phyloP scores from a whole-genome alignment of 441 rosid genomes.

The Macaranga tanarius region DNA sequence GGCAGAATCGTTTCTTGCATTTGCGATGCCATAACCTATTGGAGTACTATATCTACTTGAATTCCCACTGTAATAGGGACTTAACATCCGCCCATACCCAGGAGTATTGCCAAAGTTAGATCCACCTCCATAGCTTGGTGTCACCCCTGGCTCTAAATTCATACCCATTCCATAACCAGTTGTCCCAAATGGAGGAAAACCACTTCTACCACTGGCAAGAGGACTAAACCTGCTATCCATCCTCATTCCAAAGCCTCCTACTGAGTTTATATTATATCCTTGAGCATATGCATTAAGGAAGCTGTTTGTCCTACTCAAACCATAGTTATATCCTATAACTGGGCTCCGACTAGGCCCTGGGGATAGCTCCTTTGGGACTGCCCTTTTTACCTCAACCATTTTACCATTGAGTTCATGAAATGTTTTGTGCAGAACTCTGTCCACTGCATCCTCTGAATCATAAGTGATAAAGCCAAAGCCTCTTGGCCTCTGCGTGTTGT shows the following conservation, averaged over 20 bases:
- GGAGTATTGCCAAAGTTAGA: conserved; percentile 57
- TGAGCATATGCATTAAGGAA: conserved; percentile 80
- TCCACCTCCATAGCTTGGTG: conserved; percentile 61
- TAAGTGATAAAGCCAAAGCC: conserved; percentile 95
- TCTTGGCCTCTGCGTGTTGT: conserved; percentile 96
- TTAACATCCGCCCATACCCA: conserved; percentile 76
- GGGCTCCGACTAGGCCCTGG: conserved; percentile 85
- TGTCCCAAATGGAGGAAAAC: conserved; percentile 58
- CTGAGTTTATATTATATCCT: conserved; percentile 67
- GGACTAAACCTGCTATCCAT: conserved; percentile 83
- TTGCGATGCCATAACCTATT: conserved; percentile 57
- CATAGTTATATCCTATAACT: conserved; percentile 76
- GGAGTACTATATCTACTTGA: conserved; percentile 63
- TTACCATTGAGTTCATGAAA: conserved; percentile 94
- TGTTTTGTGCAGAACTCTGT: conserved; percentile 73
- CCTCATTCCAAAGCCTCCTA: conserved; percentile 78
- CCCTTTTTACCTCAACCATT: conserved; percentile 83
- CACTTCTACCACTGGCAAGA: conserved; percentile 69
- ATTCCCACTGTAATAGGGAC: conserved; percentile 72
- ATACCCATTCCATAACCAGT: conserved; percentile 72
- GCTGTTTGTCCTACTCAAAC: conserved; percentile 68
- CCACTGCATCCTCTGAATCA: conserved; percentile 89
- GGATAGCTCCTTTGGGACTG: conserved; percentile 91
- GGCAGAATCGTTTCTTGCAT: conserved; percentile 70
- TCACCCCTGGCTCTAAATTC: conserved; percentile 76